Evolutionary conservation across 768 basidiomycete species (phyloP), one percentile per base, ranked within the genome.

Genomic region (Russula virescens): DNA sequence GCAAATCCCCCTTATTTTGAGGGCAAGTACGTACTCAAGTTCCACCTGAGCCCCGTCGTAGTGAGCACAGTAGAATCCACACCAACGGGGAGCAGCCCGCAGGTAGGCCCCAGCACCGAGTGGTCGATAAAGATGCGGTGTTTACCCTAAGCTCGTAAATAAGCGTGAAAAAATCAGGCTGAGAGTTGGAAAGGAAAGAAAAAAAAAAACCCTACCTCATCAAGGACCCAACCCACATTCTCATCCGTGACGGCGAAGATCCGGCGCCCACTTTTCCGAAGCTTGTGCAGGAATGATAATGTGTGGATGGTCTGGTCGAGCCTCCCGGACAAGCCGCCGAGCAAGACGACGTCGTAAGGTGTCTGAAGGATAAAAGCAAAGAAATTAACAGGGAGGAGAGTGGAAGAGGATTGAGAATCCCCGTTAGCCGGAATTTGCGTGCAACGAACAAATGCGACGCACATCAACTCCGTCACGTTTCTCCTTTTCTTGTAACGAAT

Each of bases 301-400:
- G 91, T 88, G 69, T 97, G 94, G 5, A 95, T 78, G 0, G 94
- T 97, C 69, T 99, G 97, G 73, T 99, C 97, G 4, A 99, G 78
- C 28, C 97, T 84, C 0, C 97, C 97, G 5, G 89, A 81, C 2
- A 99, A 77, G 0, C 97, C 95, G 6, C 97, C 95, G 1, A 96
- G 80, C 35, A 99, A 74, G 51, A 98, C 74, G 25, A 91, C 78
- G 53, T 88, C 84, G 66, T 85, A 83, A 78, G 85, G 75, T 71
- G 73, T 45, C 19, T 53, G 38, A 38, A 38, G 13, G 10, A 9
- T 7, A 9, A 38, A 38, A 7, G 13, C 38, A 11, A 35, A 5
- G 10, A 35, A 5, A 38, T 38, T 14, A 38, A 38, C 5, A 11
- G 13, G 38, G 38, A 38, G 6, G 13, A 38, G 31, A 8, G 8